Percentiles rank a stretch among this genome's conserved stretches.
phyloP scores from a whole-genome alignment of 352 stramenopile genomes.

The Globisporangium radiosum region DNA sequence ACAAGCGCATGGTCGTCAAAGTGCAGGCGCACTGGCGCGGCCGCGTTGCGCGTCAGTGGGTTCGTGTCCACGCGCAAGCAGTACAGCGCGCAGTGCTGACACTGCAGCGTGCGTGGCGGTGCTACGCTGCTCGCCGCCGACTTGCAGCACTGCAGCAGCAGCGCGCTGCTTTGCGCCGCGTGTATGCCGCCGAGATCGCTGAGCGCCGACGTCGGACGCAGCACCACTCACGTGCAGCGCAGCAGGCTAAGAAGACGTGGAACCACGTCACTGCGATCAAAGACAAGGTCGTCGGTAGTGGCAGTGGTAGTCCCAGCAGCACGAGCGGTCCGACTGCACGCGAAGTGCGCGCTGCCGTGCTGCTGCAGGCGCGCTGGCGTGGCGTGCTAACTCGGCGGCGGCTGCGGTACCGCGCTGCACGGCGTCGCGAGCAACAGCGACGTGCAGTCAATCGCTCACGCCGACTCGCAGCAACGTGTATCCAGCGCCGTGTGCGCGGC shows the following conservation, averaged over 20 bases:
- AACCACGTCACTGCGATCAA: constrained; percentile 11
- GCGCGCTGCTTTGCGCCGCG: constrained; percentile 14
- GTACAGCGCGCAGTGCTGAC: constrained; percentile 19
- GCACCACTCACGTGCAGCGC: not conserved
- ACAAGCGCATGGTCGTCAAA: constrained; percentile 46
- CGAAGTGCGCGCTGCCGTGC: constrained; percentile 28
- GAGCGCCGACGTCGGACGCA: constrained; percentile 9
- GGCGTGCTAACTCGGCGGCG: constrained; percentile 29
- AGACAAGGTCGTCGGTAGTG: constrained; percentile 5
- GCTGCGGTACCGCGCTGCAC: constrained; percentile 32
- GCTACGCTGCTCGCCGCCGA: constrained; percentile 20
- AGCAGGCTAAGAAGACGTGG: constrained; percentile 19
- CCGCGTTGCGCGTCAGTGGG: constrained; percentile 24
- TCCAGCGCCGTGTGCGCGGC: constrained; percentile 52
- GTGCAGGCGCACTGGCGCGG: constrained; percentile 51
- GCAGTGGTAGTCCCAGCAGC: not conserved
- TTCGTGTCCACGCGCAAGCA: constrained; percentile 16
- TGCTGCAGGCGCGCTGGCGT: constrained; percentile 49
- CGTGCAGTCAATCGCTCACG: constrained; percentile 24
- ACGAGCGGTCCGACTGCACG: not conserved
- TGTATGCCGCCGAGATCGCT: constrained; percentile 17
- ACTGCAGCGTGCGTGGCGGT: constrained; percentile 52
- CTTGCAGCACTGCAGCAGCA: constrained; percentile 5
- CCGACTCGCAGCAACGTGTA: constrained; percentile 33
- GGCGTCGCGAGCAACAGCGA: constrained; percentile 17